Evolutionary conservation across 2,329 filamentous ascomycete genomes (phyloP).

Genomic region (Sclerotinia nivalis): DNA sequence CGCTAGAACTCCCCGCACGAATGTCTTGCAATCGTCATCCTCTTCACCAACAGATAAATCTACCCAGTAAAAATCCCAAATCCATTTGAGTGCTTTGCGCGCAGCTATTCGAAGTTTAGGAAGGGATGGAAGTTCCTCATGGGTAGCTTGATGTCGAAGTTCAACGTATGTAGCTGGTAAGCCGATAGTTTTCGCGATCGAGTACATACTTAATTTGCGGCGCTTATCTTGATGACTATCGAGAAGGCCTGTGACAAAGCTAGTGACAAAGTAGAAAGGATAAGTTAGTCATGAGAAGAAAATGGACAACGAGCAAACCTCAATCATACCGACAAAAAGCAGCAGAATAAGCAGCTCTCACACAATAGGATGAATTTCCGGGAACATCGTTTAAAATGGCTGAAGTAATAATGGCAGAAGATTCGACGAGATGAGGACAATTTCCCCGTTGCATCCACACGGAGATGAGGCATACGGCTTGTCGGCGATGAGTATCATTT

Average conservation of each 20-base stretch:
- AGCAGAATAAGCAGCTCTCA: conserved; percentile 69
- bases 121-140: conserved; percentile 81
- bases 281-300: neutral
- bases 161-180: conserved; percentile 82
- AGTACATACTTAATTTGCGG: conserved; percentile 71
- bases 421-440: conserved; percentile 78
- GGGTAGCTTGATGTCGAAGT: conserved; percentile 84
- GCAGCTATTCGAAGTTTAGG: conserved; percentile 70
- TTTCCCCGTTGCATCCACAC: conserved; percentile 73
- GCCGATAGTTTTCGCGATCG: conserved; percentile 65
- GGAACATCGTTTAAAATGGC: conserved; percentile 64
- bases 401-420: conserved; percentile 70
- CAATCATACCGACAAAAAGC: conserved; percentile 69
- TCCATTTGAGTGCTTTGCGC: conserved; percentile 73
- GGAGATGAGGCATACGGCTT: conserved; percentile 59
- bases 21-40: conserved; percentile 31
- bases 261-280: conserved; percentile 39
- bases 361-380: conserved; percentile 51
- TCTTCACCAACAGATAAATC: conserved; percentile 42
- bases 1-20: conserved; percentile 29
- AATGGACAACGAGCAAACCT: neutral
- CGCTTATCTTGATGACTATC: conserved; percentile 70
- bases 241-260: conserved; percentile 78
- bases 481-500: conserved; percentile 54
- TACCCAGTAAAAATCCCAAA: conserved; percentile 87